phyloP scores from a whole-genome alignment of 2,329 filamentous ascomycete species.

The Bertia moriformis region DNA sequence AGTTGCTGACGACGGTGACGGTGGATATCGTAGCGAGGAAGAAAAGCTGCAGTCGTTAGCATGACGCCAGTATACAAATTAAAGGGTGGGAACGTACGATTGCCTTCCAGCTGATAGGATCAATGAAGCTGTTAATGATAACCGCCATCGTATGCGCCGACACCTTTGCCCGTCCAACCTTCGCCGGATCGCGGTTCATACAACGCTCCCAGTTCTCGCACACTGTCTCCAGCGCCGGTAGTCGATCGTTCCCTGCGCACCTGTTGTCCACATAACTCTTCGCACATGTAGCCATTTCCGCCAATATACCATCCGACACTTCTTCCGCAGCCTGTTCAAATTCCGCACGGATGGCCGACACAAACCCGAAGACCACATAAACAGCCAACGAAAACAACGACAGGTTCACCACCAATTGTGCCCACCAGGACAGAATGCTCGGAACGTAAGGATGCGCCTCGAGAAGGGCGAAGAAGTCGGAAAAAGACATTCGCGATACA shows the following conservation, averaged over 20 bases:
- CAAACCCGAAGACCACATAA: constrained; percentile 40
- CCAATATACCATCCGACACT: constrained; percentile 35
- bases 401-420: constrained; percentile 36
- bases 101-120: constrained; percentile 49
- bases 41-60: constrained; percentile 12
- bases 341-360: constrained; percentile 38
- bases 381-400: constrained; percentile 25
- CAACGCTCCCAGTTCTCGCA: constrained; percentile 47
- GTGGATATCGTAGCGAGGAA: constrained; percentile 26
- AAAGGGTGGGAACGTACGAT: constrained; percentile 29
- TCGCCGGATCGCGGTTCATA: constrained; percentile 43
- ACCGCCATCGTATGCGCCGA: constrained; percentile 51
- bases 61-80: not conserved
- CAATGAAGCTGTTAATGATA: constrained; percentile 52
- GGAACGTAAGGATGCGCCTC: constrained; percentile 47
- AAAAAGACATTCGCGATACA: not conserved
- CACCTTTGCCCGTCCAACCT: constrained; percentile 41
- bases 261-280: constrained; percentile 39
- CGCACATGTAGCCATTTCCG: constrained; percentile 40
- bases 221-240: constrained; percentile 38
- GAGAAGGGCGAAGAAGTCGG: constrained; percentile 39
- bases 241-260: constrained; percentile 31
- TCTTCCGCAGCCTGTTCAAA: constrained; percentile 40
- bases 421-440: constrained; percentile 46
- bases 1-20: constrained; percentile 38